Conservation (phyloP, 306 rosid genomes). For the Morella rubra region DNA sequence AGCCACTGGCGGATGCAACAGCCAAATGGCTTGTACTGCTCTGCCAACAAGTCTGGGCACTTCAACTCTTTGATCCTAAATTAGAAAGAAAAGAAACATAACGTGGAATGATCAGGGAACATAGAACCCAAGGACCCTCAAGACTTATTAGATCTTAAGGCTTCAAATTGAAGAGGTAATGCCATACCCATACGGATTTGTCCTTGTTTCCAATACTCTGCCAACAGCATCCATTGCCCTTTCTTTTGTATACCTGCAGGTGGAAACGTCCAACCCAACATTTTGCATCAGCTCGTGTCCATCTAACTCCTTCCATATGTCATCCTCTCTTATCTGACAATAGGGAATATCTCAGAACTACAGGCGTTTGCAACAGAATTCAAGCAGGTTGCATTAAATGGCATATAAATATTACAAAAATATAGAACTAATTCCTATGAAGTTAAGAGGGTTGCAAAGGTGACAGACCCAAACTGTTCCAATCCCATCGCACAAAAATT, state of each 20-base stretch:
- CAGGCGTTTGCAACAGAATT: constrained; percentile 13
- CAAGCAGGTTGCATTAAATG: neutral
- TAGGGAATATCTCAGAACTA: constrained; percentile 20
- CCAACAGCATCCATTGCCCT: constrained; percentile 51
- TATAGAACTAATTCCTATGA: constrained; percentile 3
- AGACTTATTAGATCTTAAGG: constrained; percentile 15
- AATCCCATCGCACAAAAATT: constrained; percentile 59
- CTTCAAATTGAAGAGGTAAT: constrained; percentile 15
- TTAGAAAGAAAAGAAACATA: constrained; percentile 15
- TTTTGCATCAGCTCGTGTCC: constrained; percentile 37
- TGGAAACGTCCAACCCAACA: constrained; percentile 40
- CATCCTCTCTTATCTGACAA: constrained; percentile 63
- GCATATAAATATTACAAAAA: neutral
- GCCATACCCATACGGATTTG: constrained; percentile 61
- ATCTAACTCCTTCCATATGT: constrained; percentile 50
- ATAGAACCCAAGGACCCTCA: constrained; percentile 17
- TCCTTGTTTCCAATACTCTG: constrained; percentile 53
- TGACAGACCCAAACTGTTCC: constrained; percentile 77
- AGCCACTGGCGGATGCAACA: constrained; percentile 68
- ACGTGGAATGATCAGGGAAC: neutral
- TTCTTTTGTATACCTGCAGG: constrained; percentile 50
- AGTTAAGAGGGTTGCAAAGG: constrained; percentile 22
- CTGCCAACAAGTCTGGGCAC: constrained; percentile 67
- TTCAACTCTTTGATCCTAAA: constrained; percentile 75
- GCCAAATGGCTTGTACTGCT: constrained; percentile 59